Percentiles rank a stretch among this genome's conserved stretches.
These are phyloP conservation scores for Malus orientalis DNA, from an alignment of 306 rosid species.

Conservation along the genomic window DNA sequence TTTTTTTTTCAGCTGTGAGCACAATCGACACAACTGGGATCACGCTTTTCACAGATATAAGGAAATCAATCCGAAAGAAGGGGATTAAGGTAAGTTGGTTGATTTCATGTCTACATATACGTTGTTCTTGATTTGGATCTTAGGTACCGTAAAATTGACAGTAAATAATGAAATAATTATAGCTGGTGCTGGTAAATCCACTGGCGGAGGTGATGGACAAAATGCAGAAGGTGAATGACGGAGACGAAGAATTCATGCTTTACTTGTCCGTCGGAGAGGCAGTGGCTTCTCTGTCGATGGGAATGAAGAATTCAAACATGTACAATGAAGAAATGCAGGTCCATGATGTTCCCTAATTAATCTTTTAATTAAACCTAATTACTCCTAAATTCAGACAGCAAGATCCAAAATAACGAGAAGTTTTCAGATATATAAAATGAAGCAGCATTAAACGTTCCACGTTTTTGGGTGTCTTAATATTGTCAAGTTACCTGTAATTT, in stretches of 20 bases:
- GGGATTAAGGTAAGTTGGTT: constrained; percentile 45
- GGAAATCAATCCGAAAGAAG: constrained; percentile 40
- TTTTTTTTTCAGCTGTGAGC: constrained; percentile 65
- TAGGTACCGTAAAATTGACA: neutral
- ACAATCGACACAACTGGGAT: constrained; percentile 86
- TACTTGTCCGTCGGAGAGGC: constrained; percentile 78
- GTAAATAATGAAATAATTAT: neutral
- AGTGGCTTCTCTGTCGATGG: constrained; percentile 46
- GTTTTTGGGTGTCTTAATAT: neutral
- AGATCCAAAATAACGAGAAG: too few relatives aligned
- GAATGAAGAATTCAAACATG: constrained; percentile 23
- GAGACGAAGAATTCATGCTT: constrained; percentile 35
- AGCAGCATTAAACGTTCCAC: neutral
- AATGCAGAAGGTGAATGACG: constrained; percentile 50
- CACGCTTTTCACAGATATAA: constrained; percentile 56
- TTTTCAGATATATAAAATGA: too few relatives aligned
- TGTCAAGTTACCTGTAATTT: neutral
- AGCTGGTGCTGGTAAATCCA: constrained; percentile 91
- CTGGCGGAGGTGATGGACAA: constrained; percentile 73
- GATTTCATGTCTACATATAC: neutral
- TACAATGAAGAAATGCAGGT: constrained; percentile 15
- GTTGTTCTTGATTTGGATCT: neutral
- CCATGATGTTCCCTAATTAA: neutral
- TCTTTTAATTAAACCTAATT: neutral
- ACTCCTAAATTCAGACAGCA: neutral